These are phyloP conservation scores for Sugiyamaella smithiae DNA, from an alignment of 805 yeast genomes.

Conservation along the genomic window DNA sequence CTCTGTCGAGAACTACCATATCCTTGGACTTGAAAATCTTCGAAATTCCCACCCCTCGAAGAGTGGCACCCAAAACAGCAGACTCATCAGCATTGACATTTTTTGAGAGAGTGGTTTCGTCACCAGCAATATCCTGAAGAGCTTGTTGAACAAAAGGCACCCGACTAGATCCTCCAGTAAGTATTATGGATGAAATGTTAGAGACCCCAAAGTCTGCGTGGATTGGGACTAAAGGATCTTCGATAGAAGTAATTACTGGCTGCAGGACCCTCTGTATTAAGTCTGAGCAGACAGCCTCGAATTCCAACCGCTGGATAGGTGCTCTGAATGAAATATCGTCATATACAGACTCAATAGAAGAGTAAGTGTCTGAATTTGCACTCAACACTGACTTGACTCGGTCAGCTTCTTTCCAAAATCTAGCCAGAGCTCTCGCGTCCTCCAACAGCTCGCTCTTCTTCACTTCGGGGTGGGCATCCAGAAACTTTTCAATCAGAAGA, in stretches of 20 bases:
- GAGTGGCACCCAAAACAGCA: slow-evolving; percentile 84
- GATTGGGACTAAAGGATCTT: slow-evolving; percentile 25
- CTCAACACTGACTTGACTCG: slow-evolving; percentile 83
- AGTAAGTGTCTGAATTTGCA: slow-evolving; percentile 78
- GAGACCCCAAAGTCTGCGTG: slow-evolving; percentile 29
- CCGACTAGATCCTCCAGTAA: slow-evolving; percentile 89
- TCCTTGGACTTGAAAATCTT: slow-evolving; percentile 63
- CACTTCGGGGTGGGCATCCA: slow-evolving; percentile 37
- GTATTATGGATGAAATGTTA: slow-evolving; percentile 62
- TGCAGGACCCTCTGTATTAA: slow-evolving; percentile 44
- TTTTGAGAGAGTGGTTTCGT: slow-evolving; percentile 56
- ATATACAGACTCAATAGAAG: slow-evolving; percentile 70
- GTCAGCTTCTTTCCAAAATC: slow-evolving; percentile 80
- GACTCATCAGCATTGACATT: slow-evolving; percentile 96
- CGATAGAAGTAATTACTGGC: slow-evolving; percentile 56
- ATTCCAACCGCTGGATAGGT: slow-evolving; percentile 70
- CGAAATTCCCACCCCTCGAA: slow-evolving; percentile 74
- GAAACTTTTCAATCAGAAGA: slow-evolving; percentile 58
- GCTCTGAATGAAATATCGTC: slow-evolving; percentile 73
- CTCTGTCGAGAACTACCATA: slow-evolving; percentile 56
- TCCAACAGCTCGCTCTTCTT: slow-evolving; percentile 40
- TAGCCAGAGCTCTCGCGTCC: slow-evolving; percentile 58
- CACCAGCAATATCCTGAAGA: slow-evolving; percentile 53
- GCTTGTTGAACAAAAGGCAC: slow-evolving; percentile 80
- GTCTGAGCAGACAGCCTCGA: slow-evolving; percentile 56